phyloP scores from a whole-genome alignment of 1,284 basidiomycete species.

The Anthracocystis panici-leucophaei region DNA sequence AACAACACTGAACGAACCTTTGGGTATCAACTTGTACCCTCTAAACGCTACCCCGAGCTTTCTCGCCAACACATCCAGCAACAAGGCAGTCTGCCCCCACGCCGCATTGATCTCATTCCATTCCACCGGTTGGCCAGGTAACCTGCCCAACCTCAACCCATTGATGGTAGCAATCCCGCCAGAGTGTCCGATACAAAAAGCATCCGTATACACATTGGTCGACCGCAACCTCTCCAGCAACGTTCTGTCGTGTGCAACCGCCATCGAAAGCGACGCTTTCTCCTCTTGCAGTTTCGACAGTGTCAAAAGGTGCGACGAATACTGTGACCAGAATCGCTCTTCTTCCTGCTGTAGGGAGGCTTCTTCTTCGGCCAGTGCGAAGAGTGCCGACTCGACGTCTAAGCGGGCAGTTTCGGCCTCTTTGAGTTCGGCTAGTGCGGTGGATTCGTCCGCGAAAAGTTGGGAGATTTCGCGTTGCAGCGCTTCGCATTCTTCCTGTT shows the following conservation, averaged over 20 bases:
- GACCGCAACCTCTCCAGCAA: constrained; percentile 86
- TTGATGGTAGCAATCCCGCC: constrained; percentile 93
- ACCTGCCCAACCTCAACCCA: constrained; percentile 87
- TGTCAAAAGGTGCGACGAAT: constrained; percentile 79
- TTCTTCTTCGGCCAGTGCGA: constrained; percentile 79
- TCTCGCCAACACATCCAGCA: constrained; percentile 81
- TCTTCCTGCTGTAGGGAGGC: constrained; percentile 80
- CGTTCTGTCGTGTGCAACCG: constrained; percentile 70
- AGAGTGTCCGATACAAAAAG: constrained; percentile 96
- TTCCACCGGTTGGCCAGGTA: constrained; percentile 79
- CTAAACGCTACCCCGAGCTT: constrained; percentile 45
- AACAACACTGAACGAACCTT: constrained; percentile 57
- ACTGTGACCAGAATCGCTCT: constrained; percentile 86
- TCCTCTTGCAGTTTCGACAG: constrained; percentile 78
- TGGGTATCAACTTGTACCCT: constrained; percentile 55
- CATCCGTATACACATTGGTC: constrained; percentile 98
- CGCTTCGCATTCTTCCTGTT: constrained; percentile 14
- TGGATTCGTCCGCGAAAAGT: constrained; percentile 35
- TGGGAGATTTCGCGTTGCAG: constrained; percentile 37
- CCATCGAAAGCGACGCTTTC: constrained; percentile 79
- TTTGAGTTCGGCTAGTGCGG: constrained; percentile 34
- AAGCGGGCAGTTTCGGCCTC: constrained; percentile 63
- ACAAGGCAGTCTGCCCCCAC: constrained; percentile 93
- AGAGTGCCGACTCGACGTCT: constrained; percentile 79
- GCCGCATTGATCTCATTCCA: constrained; percentile 99